phyloP scores from a whole-genome alignment of 2,329 filamentous ascomycete species.

The Epichloe sibirici region DNA sequence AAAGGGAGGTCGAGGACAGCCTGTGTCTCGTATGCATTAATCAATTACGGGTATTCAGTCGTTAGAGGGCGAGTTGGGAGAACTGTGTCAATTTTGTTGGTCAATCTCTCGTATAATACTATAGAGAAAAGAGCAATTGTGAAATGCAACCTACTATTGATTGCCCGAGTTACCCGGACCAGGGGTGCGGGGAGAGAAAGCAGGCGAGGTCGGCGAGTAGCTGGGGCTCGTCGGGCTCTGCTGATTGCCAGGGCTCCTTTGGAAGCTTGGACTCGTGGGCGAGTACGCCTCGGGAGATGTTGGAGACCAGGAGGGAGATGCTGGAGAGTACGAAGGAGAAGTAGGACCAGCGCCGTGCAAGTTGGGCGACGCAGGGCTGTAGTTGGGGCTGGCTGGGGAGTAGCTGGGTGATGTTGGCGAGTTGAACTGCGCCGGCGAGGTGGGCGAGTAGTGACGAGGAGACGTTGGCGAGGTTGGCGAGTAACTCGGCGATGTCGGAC shows the following conservation, averaged over 20 bases:
- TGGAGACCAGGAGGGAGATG: slow-evolving; percentile 67
- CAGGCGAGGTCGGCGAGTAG: slow-evolving; percentile 52
- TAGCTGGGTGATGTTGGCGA: slow-evolving; percentile 66
- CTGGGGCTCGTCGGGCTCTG: slow-evolving; percentile 56
- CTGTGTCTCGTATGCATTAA: slow-evolving; percentile 23
- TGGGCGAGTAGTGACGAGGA: slow-evolving; percentile 49
- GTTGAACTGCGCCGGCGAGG: slow-evolving; percentile 61
- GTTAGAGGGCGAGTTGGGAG: slow-evolving; percentile 31
- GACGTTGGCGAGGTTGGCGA: slow-evolving; percentile 49
- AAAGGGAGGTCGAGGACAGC: slow-evolving; percentile 14
- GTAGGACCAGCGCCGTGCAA: slow-evolving; percentile 31
- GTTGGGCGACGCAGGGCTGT: slow-evolving; percentile 56
- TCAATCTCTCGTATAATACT: background rate
- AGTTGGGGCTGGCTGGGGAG: slow-evolving; percentile 57
- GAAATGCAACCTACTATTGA: slow-evolving; percentile 24
- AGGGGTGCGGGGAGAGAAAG: slow-evolving; percentile 33
- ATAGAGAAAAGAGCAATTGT: background rate
- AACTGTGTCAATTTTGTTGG: slow-evolving; percentile 17
- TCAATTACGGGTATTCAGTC: slow-evolving; percentile 22
- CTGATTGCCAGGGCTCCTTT: slow-evolving; percentile 39
- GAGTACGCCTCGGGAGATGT: slow-evolving; percentile 56
- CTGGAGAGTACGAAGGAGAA: slow-evolving; percentile 53
- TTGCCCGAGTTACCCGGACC: slow-evolving; percentile 31
- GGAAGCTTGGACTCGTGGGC: slow-evolving; percentile 50
- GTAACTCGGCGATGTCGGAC: slow-evolving; percentile 53